A percentile compares a stretch with the other conserved stretches of the same genome.
phyloP scores from a whole-genome alignment of 2,329 filamentous ascomycete species.

The Cladosporium colombiae region DNA sequence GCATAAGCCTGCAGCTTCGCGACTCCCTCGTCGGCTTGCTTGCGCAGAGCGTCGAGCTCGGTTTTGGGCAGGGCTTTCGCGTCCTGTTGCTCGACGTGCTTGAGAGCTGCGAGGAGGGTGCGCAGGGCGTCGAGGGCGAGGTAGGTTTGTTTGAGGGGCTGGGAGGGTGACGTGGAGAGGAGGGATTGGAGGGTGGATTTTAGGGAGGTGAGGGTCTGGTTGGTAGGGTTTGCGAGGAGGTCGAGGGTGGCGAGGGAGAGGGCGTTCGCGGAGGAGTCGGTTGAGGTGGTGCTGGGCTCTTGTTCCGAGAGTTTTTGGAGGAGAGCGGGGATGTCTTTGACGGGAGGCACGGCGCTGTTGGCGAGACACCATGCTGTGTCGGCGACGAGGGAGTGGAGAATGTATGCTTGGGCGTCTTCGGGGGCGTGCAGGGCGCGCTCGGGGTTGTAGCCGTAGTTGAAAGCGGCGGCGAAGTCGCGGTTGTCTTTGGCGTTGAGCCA shows the following conservation, averaged over 20 bases:
- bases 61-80: slow-evolving; percentile 17
- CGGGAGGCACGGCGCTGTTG: slow-evolving; percentile 22
- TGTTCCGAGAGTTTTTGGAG: slow-evolving; percentile 21
- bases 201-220: slow-evolving; percentile 20
- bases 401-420: slow-evolving; percentile 23
- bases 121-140: slow-evolving; percentile 31
- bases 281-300: slow-evolving; percentile 14
- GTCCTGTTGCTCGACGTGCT: slow-evolving; percentile 15
- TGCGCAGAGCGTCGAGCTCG: slow-evolving; percentile 25
- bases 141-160: slow-evolving; percentile 27
- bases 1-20: slow-evolving; percentile 29
- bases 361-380: slow-evolving; percentile 34
- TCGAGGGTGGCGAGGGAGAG: slow-evolving; percentile 19
- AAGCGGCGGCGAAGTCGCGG: slow-evolving; percentile 38
- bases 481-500: slow-evolving; percentile 36
- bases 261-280: slow-evolving; percentile 3
- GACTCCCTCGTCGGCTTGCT: slow-evolving; percentile 25
- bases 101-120: slow-evolving; percentile 27
- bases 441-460: slow-evolving; percentile 36
- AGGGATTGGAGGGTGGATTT: not conserved
- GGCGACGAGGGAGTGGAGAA: slow-evolving; percentile 28
- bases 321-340: slow-evolving; percentile 22
- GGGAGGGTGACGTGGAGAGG: slow-evolving; percentile 20
- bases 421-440: slow-evolving; percentile 30
- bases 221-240: slow-evolving; percentile 22